Conservation (phyloP, 2,329 filamentous ascomycete species). For the Verruconis gallopava region DNA sequence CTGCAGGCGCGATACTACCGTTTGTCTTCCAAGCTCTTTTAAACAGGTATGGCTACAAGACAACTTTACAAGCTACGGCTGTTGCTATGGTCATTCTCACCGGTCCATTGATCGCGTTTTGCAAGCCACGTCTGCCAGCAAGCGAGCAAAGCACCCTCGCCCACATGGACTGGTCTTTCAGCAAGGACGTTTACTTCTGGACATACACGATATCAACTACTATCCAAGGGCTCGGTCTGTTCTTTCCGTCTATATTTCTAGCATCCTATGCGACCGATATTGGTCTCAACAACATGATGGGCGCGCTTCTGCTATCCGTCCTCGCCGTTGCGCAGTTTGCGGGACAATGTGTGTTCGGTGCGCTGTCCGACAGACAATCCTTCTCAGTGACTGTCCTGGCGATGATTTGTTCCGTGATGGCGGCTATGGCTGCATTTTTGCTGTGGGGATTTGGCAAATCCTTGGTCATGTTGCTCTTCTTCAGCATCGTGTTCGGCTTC, state of each 20-base stretch:
- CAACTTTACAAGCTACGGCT: slow-evolving; percentile 31
- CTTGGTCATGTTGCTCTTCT: slow-evolving; percentile 28
- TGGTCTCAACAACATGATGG: slow-evolving; percentile 22
- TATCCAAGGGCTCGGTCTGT: slow-evolving; percentile 30
- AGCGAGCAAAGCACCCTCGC: slow-evolving; percentile 21
- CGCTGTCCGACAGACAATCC: slow-evolving; percentile 21
- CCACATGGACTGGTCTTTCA: slow-evolving; percentile 11
- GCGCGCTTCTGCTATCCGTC: slow-evolving; percentile 27
- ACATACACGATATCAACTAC: slow-evolving; percentile 30
- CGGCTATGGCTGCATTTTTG: slow-evolving; percentile 26
- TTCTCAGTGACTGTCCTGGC: slow-evolving; percentile 27
- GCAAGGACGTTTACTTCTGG: slow-evolving; percentile 5
- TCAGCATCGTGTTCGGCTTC: slow-evolving; percentile 30
- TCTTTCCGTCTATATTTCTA: slow-evolving; percentile 31
- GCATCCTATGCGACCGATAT: slow-evolving; percentile 27
- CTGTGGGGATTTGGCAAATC: slow-evolving; percentile 34
- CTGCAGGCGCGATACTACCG: slow-evolving; percentile 10
- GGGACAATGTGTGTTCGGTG: slow-evolving; percentile 26
- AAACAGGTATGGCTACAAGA: slow-evolving; percentile 20
- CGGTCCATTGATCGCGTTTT: slow-evolving; percentile 27
- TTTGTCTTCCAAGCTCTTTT: slow-evolving; percentile 8
- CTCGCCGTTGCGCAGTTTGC: slow-evolving; percentile 26
- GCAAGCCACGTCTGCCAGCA: slow-evolving; percentile 32
- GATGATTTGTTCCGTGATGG: slow-evolving; percentile 24
- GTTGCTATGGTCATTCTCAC: slow-evolving; percentile 25